Conservation (phyloP, 2,329 filamentous ascomycete species). For the Aspergillus transmontanensis region DNA sequence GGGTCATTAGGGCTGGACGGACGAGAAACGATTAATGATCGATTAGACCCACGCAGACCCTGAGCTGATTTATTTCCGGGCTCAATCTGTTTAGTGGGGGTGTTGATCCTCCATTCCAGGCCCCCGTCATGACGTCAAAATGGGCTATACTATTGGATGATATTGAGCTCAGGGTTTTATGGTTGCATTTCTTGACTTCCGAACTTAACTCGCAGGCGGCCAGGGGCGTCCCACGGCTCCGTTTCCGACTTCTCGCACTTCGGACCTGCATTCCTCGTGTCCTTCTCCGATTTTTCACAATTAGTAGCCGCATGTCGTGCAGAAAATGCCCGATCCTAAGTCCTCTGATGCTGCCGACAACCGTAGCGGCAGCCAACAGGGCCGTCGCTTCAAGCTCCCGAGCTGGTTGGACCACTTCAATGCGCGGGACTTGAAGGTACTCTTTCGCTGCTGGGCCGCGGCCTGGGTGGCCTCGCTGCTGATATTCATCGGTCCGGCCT, state of each 20-base stretch:
- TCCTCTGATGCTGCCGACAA: neutral
- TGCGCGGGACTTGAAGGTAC: slow-evolving; percentile 48
- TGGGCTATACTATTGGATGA: neutral
- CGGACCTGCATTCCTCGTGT: neutral
- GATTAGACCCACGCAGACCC: neutral
- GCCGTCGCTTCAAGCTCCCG: slow-evolving; percentile 23
- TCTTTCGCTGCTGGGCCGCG: slow-evolving; percentile 52
- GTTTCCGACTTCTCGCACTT: neutral
- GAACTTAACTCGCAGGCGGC: neutral
- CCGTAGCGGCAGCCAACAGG: neutral
- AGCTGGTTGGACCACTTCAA: slow-evolving; percentile 50
- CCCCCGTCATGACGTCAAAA: neutral
- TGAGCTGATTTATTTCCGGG: neutral
- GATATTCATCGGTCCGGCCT: slow-evolving; percentile 50
- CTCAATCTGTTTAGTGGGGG: neutral
- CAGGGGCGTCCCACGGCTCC: neutral
- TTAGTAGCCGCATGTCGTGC: neutral
- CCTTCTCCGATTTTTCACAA: neutral
- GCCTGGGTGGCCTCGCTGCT: slow-evolving; percentile 51
- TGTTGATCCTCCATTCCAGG: neutral
- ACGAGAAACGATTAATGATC: neutral
- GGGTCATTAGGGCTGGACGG: neutral
- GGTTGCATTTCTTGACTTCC: neutral
- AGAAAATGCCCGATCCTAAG: slow-evolving; percentile 1
- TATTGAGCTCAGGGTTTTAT: neutral